phyloP scores from a whole-genome alignment of 345 rosid species.

The Angophora floribunda region DNA sequence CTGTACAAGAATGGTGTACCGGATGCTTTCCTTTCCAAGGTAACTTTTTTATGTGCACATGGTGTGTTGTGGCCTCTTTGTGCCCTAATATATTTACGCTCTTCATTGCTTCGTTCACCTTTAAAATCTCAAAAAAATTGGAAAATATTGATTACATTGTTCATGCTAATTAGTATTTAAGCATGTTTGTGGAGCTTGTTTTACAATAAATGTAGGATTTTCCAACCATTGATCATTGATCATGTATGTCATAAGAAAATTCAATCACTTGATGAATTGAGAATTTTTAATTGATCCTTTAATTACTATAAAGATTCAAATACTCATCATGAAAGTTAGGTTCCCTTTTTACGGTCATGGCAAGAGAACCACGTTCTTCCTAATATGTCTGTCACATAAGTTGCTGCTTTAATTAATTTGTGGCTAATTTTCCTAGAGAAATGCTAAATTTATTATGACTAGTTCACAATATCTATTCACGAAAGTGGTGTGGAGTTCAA shows the following conservation, averaged over 20 bases:
- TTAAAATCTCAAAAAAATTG: not conserved
- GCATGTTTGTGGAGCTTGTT: not conserved
- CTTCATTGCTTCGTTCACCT: not conserved
- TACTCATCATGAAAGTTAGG: not conserved
- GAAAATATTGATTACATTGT: not conserved
- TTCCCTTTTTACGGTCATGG: not conserved
- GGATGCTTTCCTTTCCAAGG: conserved; percentile 48
- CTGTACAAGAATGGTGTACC: conserved; percentile 45
- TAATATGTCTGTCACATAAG: not conserved
- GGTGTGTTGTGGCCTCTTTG: not conserved
- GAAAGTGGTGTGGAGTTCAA: not conserved
- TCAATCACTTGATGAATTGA: not conserved
- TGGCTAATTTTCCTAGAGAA: not conserved
- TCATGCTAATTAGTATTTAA: not conserved
- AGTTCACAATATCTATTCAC: not conserved
- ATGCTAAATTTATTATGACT: not conserved
- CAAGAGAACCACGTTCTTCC: not conserved
- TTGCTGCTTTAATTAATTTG: not conserved
- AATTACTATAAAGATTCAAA: not conserved
- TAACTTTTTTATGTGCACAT: not conserved
- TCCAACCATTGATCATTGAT: not conserved
- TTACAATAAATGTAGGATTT: not conserved
- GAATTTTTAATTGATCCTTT: not conserved
- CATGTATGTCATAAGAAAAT: not conserved
- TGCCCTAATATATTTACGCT: not conserved